phyloP scores from a whole-genome alignment of 805 yeast species.

The Yamadazyma sp. region DNA sequence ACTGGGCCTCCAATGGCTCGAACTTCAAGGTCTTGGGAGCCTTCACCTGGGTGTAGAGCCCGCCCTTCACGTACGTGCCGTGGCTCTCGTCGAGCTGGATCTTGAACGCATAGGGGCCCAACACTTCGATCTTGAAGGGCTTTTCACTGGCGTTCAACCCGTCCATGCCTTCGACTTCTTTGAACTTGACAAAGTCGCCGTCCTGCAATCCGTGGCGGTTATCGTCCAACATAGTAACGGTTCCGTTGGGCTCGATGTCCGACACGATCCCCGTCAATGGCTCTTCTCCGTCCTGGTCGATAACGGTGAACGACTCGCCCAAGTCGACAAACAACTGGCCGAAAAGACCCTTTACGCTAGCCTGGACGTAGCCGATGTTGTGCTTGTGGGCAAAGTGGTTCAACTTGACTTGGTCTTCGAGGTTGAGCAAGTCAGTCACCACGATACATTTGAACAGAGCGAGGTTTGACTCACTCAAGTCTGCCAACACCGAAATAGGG shows the following conservation, averaged over 20 bases:
- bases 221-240: conserved; percentile 91
- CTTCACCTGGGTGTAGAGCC: conserved; percentile 89
- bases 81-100: conserved; percentile 51
- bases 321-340: conserved; percentile 89
- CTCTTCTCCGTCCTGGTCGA: conserved; percentile 92
- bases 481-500: conserved; percentile 67
- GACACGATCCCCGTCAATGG: conserved; percentile 84
- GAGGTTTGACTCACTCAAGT: conserved; percentile 55
- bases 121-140: conserved; percentile 73
- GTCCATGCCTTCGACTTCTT: conserved; percentile 81
- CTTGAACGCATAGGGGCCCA: conserved; percentile 93
- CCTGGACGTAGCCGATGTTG: conserved; percentile 75
- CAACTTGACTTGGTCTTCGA: conserved; percentile 74
- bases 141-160: conserved; percentile 66
- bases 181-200: conserved; percentile 83
- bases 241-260: conserved; percentile 83
- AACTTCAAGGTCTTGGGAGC: conserved; percentile 67
- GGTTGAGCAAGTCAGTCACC: conserved; percentile 63
- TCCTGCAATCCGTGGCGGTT: conserved; percentile 92
- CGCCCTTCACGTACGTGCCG: conserved; percentile 78
- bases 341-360: conserved; percentile 84
- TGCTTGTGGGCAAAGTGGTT: conserved; percentile 72
- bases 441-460: conserved; percentile 73
- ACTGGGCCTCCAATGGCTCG: conserved; percentile 61
- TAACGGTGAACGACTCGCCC: conserved; percentile 75